Conservation (phyloP, 495 filamentous ascomycete species). For the Annulohypoxylon moriforme region DNA sequence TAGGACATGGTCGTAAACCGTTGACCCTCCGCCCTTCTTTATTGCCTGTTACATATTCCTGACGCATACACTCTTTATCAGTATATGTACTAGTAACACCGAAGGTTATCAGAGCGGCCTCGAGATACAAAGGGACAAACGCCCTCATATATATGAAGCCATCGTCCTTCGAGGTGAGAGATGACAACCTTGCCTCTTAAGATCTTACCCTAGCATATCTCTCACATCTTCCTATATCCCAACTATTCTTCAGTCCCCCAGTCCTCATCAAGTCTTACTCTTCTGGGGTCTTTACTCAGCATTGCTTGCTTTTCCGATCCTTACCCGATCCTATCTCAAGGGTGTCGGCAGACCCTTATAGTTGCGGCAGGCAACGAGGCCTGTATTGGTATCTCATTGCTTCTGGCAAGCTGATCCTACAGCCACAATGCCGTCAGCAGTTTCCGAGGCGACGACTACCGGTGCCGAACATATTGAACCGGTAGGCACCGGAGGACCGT, state of each 20-base stretch:
- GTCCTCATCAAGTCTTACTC: conserved; percentile 8
- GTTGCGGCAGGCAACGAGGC: conserved; percentile 13
- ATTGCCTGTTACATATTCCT: conserved; percentile 26
- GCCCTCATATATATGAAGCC: conserved; percentile 34
- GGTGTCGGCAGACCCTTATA: background rate
- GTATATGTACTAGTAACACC: conserved; percentile 4
- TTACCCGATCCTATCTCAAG: background rate
- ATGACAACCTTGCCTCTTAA: background rate
- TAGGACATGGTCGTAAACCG: conserved; percentile 10
- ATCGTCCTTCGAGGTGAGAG: conserved; percentile 9
- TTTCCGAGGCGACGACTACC: conserved; percentile 14
- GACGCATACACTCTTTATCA: conserved; percentile 10
- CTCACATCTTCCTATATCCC: conserved; percentile 9
- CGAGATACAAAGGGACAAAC: conserved; percentile 24
- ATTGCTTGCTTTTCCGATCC: conserved; percentile 17
- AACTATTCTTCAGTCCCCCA: background rate
- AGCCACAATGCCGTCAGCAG: conserved; percentile 36
- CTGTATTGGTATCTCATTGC: conserved; percentile 13
- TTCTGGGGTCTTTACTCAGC: conserved; percentile 7
- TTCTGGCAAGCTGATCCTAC: conserved; percentile 9
- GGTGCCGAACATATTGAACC: conserved; percentile 6
- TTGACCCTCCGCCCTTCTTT: conserved; percentile 14
- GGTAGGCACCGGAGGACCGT: background rate
- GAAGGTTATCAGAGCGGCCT: background rate
- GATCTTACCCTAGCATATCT: background rate